These are phyloP conservation scores for Cercis canadensis DNA, from an alignment of 306 rosid genomes.

Conservation along the genomic window DNA sequence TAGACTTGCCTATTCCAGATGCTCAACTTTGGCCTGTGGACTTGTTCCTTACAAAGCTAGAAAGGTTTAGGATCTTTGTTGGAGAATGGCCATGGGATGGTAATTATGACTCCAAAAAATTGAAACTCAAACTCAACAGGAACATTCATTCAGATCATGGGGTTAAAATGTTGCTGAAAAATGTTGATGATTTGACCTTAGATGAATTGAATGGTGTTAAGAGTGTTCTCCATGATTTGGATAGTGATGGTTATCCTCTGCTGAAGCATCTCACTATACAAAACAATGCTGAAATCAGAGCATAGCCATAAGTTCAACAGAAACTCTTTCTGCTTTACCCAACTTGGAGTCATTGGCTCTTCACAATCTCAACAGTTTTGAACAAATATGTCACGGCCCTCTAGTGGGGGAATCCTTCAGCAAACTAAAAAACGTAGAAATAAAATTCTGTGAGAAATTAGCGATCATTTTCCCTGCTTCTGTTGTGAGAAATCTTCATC, in stretches of 20 bases:
- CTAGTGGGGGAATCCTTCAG: neutral
- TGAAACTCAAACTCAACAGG: slow-evolving; percentile 24
- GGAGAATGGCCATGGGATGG: neutral
- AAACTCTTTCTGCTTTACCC: neutral
- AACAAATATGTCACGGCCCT: neutral
- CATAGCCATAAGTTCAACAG: neutral
- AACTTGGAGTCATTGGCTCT: slow-evolving; percentile 7
- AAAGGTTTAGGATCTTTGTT: neutral
- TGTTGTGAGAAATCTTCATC: neutral
- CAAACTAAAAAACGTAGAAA: neutral
- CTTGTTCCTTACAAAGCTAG: neutral
- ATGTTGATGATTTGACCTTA: slow-evolving; percentile 32
- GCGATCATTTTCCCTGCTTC: neutral
- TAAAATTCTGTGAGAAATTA: neutral
- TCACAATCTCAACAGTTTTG: neutral
- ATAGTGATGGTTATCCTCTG: slow-evolving; percentile 4
- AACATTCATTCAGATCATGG: slow-evolving; percentile 4
- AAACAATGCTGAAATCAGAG: neutral
- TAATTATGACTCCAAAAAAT: neutral
- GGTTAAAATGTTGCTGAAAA: slow-evolving; percentile 29
- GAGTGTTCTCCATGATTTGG: slow-evolving; percentile 1
- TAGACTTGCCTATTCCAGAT: neutral
- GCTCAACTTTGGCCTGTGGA: neutral
- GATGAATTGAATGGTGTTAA: slow-evolving; percentile 21
- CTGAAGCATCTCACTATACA: slow-evolving; percentile 27